Percentiles rank a stretch among this genome's conserved stretches.
These are phyloP conservation scores for Salicornia ramosissima DNA, from an alignment of 148 eudicot genomes.

Conservation along the genomic window DNA sequence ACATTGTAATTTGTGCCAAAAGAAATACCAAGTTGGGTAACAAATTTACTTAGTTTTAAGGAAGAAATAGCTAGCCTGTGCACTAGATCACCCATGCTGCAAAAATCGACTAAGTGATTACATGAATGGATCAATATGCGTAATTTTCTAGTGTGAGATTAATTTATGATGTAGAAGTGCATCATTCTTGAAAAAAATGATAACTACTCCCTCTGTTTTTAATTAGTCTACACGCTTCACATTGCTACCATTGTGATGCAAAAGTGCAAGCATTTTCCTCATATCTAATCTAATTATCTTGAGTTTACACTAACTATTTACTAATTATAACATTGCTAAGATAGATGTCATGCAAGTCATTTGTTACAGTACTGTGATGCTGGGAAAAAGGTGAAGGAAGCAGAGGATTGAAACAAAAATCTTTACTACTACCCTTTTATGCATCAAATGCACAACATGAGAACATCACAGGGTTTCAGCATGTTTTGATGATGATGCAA, in stretches of 20 bases:
- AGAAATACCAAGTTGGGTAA: not conserved
- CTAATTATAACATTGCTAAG: too few relatives aligned
- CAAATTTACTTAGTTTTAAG: not conserved
- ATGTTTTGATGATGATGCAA: not conserved
- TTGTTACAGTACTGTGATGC: too few relatives aligned
- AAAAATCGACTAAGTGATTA: not conserved
- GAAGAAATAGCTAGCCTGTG: not conserved
- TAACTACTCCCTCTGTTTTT: too few relatives aligned
- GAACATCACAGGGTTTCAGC: not conserved
- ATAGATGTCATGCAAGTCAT: too few relatives aligned
- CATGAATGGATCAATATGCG: not conserved
- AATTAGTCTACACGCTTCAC: too few relatives aligned
- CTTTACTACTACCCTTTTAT: not conserved
- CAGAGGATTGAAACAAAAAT: not conserved
- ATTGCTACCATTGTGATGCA: too few relatives aligned
- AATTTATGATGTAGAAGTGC: too few relatives aligned
- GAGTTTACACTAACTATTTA: too few relatives aligned
- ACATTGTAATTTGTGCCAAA: not conserved
- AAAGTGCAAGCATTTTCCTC: too few relatives aligned
- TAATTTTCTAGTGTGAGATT: too few relatives aligned
- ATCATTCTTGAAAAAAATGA: not conserved
- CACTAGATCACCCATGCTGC: conserved; percentile 1
- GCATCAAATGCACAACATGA: too few relatives aligned
- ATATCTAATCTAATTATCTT: too few relatives aligned
- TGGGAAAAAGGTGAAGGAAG: not conserved